Percentiles rank a stretch among this genome's conserved stretches.
Conservation (phyloP, 2,329 filamentous ascomycete genomes). For the Elsinoe batatas region DNA sequence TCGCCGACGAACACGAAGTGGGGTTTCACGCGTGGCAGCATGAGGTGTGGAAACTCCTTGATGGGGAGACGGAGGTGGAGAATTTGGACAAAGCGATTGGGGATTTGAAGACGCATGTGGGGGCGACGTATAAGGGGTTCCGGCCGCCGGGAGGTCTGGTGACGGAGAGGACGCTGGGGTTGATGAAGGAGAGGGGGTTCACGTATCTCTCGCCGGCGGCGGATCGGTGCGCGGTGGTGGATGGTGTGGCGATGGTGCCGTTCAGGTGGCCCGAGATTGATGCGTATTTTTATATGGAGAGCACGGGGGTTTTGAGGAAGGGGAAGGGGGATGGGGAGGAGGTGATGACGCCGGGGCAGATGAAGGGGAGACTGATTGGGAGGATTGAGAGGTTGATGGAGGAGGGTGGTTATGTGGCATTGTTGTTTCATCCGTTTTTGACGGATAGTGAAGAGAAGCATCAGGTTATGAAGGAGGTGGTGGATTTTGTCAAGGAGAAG, state of each 20-base stretch:
- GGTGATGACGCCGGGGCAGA: conserved; percentile 17
- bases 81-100: conserved; percentile 25
- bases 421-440: conserved; percentile 28
- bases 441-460: conserved; percentile 20
- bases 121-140: conserved; percentile 23
- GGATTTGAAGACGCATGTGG: conserved; percentile 17
- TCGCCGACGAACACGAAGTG: conserved; percentile 23
- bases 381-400: conserved; percentile 24
- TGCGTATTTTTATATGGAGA: conserved; percentile 28
- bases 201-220: conserved; percentile 27
- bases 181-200: conserved; percentile 23
- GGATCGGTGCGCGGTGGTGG: conserved; percentile 21
- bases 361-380: conserved; percentile 19
- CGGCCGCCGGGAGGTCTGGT: conserved; percentile 26
- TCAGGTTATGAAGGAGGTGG: conserved; percentile 22
- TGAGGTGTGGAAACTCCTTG: conserved; percentile 26
- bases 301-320: conserved; percentile 21
- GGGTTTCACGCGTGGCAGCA: conserved; percentile 28
- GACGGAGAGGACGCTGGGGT: conserved; percentile 23
- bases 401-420: conserved; percentile 22
- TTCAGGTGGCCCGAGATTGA: conserved; percentile 24
- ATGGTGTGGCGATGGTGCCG: conserved; percentile 17
- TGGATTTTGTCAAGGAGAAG: conserved; percentile 21
- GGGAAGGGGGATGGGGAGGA: conserved; percentile 21
- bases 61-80: conserved; percentile 16